Conservation (phyloP, 306 rosid species). For the Vigna nakashimae region DNA sequence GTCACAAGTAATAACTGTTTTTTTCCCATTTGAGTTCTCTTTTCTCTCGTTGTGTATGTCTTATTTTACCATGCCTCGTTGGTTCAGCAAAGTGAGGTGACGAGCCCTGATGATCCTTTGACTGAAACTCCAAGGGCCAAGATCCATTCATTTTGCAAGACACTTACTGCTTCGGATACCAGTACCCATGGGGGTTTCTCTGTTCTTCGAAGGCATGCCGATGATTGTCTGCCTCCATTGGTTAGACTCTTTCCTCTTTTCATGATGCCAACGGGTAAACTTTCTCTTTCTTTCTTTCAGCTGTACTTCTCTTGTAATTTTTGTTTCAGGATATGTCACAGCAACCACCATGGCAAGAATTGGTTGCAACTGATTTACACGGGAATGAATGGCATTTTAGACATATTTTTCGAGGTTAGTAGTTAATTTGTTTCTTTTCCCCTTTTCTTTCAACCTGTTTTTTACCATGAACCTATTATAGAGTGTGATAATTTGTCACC, state of each 20-base stretch:
- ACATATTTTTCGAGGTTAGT: constrained; percentile 36
- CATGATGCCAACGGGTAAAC: not conserved
- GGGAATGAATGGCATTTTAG: constrained; percentile 34
- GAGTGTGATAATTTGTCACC: not conserved
- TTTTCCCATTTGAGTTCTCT: not conserved
- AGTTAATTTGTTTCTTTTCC: not conserved
- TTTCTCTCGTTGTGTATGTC: not conserved
- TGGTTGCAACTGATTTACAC: constrained; percentile 31
- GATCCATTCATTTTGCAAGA: constrained; percentile 31
- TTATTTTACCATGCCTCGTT: not conserved
- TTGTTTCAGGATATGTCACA: constrained; percentile 23
- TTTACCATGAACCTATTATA: not conserved
- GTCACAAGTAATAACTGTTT: not conserved
- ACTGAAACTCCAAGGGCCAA: constrained; percentile 15
- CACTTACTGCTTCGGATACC: constrained; percentile 29
- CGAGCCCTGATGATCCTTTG: constrained; percentile 31
- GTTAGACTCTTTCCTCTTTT: constrained; percentile 18
- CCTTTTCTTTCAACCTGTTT: not conserved
- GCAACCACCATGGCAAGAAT: constrained; percentile 33
- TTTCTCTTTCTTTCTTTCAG: not conserved
- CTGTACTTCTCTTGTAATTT: not conserved
- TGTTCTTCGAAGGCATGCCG: constrained; percentile 25
- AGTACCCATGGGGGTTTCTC: constrained; percentile 36
- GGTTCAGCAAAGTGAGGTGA: constrained; percentile 30
- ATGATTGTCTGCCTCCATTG: constrained; percentile 32